Evolutionary conservation across 2,329 filamentous ascomycete genomes (phyloP).

Genomic region (Epichloe typhina): DNA sequence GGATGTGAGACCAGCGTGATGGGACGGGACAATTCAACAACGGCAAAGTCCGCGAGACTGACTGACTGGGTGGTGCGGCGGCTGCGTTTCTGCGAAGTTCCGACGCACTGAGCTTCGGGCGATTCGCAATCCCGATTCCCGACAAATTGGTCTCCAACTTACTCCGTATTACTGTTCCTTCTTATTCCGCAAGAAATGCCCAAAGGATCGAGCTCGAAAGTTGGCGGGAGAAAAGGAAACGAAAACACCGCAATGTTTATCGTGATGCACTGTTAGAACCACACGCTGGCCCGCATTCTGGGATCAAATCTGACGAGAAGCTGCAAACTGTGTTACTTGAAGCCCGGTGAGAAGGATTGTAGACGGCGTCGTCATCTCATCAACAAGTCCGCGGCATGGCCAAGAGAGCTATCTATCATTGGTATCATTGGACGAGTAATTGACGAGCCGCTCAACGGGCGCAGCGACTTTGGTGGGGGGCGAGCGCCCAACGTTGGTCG

Average conservation of each 20-base stretch:
- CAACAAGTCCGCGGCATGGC: not conserved
- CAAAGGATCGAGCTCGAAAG: too few species aligned
- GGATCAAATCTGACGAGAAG: not conserved
- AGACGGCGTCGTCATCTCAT: constrained; percentile 7
- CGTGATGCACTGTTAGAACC: not conserved
- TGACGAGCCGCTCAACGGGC: not conserved
- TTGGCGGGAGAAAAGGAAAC: too few species aligned
- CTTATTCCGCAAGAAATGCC: not conserved
- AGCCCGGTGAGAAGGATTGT: not conserved
- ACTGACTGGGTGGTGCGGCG: not conserved
- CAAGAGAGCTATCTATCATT: not conserved
- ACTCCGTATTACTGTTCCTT: not conserved
- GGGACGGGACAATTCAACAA: too few species aligned
- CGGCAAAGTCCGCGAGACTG: too few species aligned
- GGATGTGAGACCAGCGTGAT: too few species aligned
- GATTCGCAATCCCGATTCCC: not conserved
- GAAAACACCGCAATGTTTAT: not conserved
- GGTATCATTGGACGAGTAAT: not conserved
- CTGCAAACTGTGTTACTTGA: not conserved
- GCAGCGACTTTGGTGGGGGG: not conserved
- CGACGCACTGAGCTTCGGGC: not conserved
- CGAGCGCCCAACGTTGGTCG: not conserved
- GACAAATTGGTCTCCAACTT: not conserved
- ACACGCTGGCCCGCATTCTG: not conserved
- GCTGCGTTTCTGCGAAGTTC: not conserved